Percentiles rank a stretch among this genome's conserved stretches.
These are phyloP conservation scores for Ramularia endophylla DNA, from an alignment of 2,329 filamentous ascomycete species.

Conservation along the genomic window DNA sequence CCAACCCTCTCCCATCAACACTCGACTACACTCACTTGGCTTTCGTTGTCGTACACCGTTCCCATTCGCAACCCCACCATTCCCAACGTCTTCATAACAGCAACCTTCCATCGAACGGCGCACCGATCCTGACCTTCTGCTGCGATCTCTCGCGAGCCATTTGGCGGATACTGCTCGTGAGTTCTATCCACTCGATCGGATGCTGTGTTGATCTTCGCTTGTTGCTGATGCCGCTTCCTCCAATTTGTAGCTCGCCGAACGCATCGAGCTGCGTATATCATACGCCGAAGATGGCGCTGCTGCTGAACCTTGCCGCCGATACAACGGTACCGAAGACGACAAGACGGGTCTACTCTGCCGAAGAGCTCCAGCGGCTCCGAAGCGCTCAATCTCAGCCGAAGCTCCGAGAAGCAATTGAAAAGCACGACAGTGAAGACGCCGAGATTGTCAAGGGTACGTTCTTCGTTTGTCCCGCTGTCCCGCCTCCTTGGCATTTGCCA, in stretches of 20 bases:
- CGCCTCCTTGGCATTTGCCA: neutral
- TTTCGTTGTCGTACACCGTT: slow-evolving; percentile 15
- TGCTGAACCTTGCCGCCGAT: neutral
- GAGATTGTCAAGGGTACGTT: slow-evolving; percentile 33
- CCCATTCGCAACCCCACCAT: slow-evolving; percentile 28
- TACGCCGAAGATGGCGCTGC: neutral
- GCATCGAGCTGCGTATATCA: neutral
- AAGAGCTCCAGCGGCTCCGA: slow-evolving; percentile 32
- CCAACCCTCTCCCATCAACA: slow-evolving; percentile 10
- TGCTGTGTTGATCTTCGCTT: neutral
- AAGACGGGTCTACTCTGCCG: slow-evolving; percentile 34
- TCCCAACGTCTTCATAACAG: slow-evolving; percentile 31
- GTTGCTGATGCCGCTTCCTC: neutral
- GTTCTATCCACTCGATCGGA: slow-evolving; percentile 3
- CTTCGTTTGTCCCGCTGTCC: neutral
- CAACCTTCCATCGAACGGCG: slow-evolving; percentile 1
- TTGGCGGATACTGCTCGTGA: slow-evolving; percentile 1
- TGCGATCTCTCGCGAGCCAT: slow-evolving; percentile 6
- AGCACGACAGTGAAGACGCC: slow-evolving; percentile 32
- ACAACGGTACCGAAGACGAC: slow-evolving; percentile 14
- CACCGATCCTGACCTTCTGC: neutral
- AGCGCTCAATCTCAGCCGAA: slow-evolving; percentile 30
- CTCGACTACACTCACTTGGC: slow-evolving; percentile 14
- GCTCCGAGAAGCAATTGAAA: slow-evolving; percentile 31
- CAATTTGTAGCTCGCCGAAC: too few species aligned